Percentiles rank a stretch among this genome's conserved stretches.
These are phyloP conservation scores for Populus tomentosa DNA, from an alignment of 441 rosid species.

Conservation along the genomic window DNA sequence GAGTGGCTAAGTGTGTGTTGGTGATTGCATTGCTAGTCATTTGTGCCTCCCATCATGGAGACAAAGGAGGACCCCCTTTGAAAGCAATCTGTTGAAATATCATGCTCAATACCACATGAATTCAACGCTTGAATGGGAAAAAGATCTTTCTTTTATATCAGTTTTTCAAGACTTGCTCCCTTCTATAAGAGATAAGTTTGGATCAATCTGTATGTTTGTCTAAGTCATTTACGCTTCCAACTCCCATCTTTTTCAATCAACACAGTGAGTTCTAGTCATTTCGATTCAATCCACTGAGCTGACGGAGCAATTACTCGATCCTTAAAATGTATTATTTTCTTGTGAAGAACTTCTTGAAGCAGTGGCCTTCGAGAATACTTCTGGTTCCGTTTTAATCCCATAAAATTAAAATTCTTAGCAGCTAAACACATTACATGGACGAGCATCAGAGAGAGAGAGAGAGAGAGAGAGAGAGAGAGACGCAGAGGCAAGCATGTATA, in stretches of 20 bases:
- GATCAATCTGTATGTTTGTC: constrained; percentile 11
- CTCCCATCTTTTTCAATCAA: constrained; percentile 21
- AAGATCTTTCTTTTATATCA: constrained; percentile 10
- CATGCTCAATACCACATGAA: constrained; percentile 18
- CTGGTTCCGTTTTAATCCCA: too few relatives aligned
- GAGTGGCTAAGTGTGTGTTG: constrained; percentile 30
- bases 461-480: too few relatives aligned
- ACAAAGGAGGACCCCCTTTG: constrained; percentile 33
- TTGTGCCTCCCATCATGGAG: constrained; percentile 36
- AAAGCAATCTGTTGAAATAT: constrained; percentile 33
- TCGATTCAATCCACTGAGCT: not conserved
- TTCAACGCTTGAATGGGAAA: constrained; percentile 30
- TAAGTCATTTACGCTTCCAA: constrained; percentile 21
- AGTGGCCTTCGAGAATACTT: too few relatives aligned
- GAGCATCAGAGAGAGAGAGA: too few relatives aligned
- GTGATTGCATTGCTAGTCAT: constrained; percentile 43
- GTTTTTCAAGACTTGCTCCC: not conserved
- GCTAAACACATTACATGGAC: too few relatives aligned
- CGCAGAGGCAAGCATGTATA: too few relatives aligned
- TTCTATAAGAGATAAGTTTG: constrained; percentile 26
- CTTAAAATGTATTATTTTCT: too few relatives aligned
- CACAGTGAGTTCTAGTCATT: constrained; percentile 1
- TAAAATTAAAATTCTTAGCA: too few relatives aligned
- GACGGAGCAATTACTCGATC: too few relatives aligned
- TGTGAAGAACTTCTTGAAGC: too few relatives aligned